Percentiles rank a stretch among this genome's conserved stretches.
These are phyloP conservation scores for Linnemannia elongata DNA, from an alignment of 192 early-diverging fungal species.

Conservation along the genomic window DNA sequence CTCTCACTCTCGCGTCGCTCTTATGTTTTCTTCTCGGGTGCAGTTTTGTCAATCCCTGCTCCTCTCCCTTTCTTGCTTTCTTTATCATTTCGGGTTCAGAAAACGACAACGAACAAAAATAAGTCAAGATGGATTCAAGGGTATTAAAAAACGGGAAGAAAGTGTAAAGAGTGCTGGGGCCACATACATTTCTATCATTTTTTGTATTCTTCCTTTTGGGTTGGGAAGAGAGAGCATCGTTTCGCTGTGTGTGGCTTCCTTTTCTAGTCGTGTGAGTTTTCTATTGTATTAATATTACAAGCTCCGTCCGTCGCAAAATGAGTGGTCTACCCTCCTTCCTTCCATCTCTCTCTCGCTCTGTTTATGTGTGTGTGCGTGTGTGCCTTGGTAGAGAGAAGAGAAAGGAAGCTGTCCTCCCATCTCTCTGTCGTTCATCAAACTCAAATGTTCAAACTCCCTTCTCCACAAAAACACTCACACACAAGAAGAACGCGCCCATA, in stretches of 20 bases:
- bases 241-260: constrained; percentile 1
- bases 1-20: background rate
- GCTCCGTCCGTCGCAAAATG: constrained; percentile 10
- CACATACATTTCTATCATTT: constrained; percentile 3
- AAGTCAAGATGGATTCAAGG: background rate
- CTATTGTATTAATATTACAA: constrained; percentile 14
- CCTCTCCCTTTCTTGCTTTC: background rate
- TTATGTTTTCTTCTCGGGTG: background rate
- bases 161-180: constrained; percentile 18
- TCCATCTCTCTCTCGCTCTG: background rate
- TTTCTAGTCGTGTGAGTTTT: constrained; percentile 6
- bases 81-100: background rate
- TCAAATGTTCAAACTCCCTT: constrained; percentile 9
- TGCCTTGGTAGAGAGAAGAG: background rate
- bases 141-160: background rate
- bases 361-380: no score
- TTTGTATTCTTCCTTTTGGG: background rate
- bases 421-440: constrained; percentile 1
- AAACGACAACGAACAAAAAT: background rate
- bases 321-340: background rate
- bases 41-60: background rate
- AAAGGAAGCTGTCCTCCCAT: constrained; percentile 1
- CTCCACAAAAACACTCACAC: background rate
- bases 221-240: background rate
- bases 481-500: background rate